Percentiles rank a stretch among this genome's conserved stretches.
Evolutionary conservation across 108 stramenopile genomes (phyloP).

Genomic region (Nitzschia inconspicua): DNA sequence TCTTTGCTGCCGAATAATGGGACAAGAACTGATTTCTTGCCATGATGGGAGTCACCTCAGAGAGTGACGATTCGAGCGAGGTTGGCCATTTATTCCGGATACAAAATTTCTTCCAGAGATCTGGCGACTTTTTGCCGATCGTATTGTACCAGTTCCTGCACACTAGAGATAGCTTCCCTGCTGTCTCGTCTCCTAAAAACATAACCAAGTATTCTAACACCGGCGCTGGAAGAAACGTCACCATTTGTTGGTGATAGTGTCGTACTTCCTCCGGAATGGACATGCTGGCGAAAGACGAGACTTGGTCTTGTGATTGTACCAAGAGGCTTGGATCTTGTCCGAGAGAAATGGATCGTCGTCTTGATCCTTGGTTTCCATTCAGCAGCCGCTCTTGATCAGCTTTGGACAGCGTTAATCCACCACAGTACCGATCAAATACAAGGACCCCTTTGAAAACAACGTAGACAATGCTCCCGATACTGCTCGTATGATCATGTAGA

Average conservation of each 20-base stretch:
- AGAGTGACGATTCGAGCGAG: too few relatives aligned
- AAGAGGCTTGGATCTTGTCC: too few relatives aligned
- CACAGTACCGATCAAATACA: conserved; percentile 47
- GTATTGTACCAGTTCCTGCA: conserved; percentile 41
- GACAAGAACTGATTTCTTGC: conserved; percentile 16
- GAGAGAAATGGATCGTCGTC: conserved; percentile 13
- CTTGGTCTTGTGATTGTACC: too few relatives aligned
- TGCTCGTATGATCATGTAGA: too few relatives aligned
- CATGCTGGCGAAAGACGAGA: too few relatives aligned
- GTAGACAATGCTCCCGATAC: conserved; percentile 33
- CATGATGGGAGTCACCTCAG: too few relatives aligned
- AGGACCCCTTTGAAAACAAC: conserved; percentile 20
- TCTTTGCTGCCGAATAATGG: conserved; percentile 30
- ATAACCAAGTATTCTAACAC: conserved; percentile 40
- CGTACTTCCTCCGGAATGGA: not conserved
- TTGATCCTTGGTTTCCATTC: not conserved
- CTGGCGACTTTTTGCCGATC: conserved; percentile 38
- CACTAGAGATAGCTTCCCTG: conserved; percentile 21
- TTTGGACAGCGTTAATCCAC: conserved; percentile 20
- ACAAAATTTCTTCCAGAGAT: conserved; percentile 37
- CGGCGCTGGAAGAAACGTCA: conserved; percentile 23
- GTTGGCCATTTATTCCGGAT: conserved; percentile 38
- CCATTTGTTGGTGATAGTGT: not conserved
- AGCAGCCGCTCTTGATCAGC: not conserved
- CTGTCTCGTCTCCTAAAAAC: conserved; percentile 34